phyloP scores from a whole-genome alignment of 805 yeast species.

The Kodamaea restingae region DNA sequence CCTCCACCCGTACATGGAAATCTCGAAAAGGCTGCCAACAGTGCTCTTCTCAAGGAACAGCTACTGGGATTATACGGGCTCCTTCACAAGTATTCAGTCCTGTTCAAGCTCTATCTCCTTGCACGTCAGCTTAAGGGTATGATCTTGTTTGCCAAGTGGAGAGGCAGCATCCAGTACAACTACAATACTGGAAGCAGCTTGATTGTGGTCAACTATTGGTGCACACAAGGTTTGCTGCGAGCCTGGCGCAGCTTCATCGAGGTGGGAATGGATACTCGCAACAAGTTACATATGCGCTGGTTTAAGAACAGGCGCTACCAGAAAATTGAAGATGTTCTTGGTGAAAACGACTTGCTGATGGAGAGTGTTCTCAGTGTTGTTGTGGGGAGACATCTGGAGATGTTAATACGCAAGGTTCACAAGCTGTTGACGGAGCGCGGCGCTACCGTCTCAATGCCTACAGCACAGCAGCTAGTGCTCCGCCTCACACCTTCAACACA shows the following conservation, averaged over 20 bases:
- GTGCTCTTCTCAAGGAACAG: constrained; percentile 42
- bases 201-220: constrained; percentile 64
- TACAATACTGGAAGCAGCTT: constrained; percentile 48
- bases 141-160: constrained; percentile 48
- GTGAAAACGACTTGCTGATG: constrained; percentile 1
- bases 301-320: constrained; percentile 49
- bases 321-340: background rate
- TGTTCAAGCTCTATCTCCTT: constrained; percentile 58
- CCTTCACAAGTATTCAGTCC: constrained; percentile 56
- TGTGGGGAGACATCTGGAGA: constrained; percentile 37
- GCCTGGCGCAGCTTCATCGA: constrained; percentile 53
- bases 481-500: constrained; percentile 30
- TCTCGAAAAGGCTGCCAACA: constrained; percentile 56
- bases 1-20: constrained; percentile 33
- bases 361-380: constrained; percentile 35
- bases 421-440: constrained; percentile 13
- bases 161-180: constrained; percentile 54
- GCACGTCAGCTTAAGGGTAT: constrained; percentile 54
- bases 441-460: constrained; percentile 2
- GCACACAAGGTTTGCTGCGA: constrained; percentile 38
- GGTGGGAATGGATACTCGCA: constrained; percentile 50
- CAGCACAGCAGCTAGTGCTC: constrained; percentile 24
- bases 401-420: constrained; percentile 24
- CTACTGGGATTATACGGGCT: constrained; percentile 53
- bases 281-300: constrained; percentile 58